Conservation (phyloP, 306 rosid genomes). For the Cyamopsis tetragonoloba region DNA sequence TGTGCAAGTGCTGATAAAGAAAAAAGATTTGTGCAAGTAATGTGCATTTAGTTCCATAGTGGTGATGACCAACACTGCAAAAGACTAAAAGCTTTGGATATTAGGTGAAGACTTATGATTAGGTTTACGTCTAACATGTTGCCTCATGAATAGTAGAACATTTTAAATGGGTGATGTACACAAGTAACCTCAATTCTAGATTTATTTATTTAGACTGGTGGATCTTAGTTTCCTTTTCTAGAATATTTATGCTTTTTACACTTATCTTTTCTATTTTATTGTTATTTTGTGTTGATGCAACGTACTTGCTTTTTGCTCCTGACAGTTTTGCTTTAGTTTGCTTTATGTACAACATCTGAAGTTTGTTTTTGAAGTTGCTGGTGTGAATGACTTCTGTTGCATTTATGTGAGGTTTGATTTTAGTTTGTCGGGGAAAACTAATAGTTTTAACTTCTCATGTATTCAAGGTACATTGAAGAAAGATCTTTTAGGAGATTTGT, state of each 20-base stretch:
- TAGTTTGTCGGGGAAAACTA: constrained; percentile 22
- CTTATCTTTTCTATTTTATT: background rate
- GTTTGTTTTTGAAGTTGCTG: background rate
- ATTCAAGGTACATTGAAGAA: constrained; percentile 90
- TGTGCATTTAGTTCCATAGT: background rate
- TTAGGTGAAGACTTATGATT: background rate
- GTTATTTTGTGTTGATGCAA: background rate
- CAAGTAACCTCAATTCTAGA: background rate
- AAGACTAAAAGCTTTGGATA: background rate
- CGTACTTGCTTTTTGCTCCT: constrained; percentile 7
- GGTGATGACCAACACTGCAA: background rate
- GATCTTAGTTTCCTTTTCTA: background rate
- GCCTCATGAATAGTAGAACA: background rate
- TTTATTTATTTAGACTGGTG: background rate
- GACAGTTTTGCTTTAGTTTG: background rate
- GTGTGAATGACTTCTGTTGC: constrained; percentile 2
- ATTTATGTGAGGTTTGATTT: constrained; percentile 4
- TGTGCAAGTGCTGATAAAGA: no score
- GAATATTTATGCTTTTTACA: background rate
- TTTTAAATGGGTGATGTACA: background rate
- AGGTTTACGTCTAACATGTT: background rate
- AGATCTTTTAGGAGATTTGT: constrained; percentile 96
- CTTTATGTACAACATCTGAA: background rate
- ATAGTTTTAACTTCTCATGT: constrained; percentile 17
- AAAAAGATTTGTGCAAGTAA: background rate